Base-by-base conservation (phyloP, 2,329 filamentous ascomycete species). In the Cytospora schulzeri region DNA sequence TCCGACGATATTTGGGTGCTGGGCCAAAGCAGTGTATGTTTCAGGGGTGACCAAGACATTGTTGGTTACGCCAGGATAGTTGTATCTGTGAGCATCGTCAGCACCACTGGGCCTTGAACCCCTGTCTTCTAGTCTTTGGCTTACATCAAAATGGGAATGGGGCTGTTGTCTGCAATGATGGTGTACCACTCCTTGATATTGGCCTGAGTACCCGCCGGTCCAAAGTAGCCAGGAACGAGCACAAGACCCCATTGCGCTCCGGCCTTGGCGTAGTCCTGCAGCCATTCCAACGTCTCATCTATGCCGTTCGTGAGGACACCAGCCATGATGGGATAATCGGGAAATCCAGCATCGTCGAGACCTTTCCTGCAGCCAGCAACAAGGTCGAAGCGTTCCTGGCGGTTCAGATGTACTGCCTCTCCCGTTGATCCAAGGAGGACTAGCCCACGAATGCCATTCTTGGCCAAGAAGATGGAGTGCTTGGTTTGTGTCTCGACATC, bases 1-100 rank as follows among this genome's bases (percentile, higher is more conserved):
- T 62, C 88, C 88, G 0, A 90, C 87, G 64, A 90, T 89, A 68
- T 88, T 89, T 35, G 83, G 81, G 72, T 90, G 85, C 57, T 79
- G 76, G 3, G 88, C 85, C 53, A 90, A 80, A 7, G 68, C 73
- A 28, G 76, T 82, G 72, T 88, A 88, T 2, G 85, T 87, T 55
- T 84, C 79, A 3, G 86, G 85, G 5, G 81, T 77, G 54, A 90
- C 80, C 67, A 81, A 77, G 63, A 90, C 78, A 68, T 84, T 83
- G 75, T 90, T 90, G 2, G 85, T 87, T 15, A 90, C 87, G 35
- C 85, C 87, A 0, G 88, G 88, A 74, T 89, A 83, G 69, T 83
- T 80, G 70, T 83, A 83, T 52, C 79, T 81, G 57, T n/a, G 28
- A 48, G 2, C 53, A 24, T 53, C 54, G 22, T 64, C 26, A 67